Conservation (phyloP, 2,329 filamentous ascomycete species). For the Fusarium decemcellulare region DNA sequence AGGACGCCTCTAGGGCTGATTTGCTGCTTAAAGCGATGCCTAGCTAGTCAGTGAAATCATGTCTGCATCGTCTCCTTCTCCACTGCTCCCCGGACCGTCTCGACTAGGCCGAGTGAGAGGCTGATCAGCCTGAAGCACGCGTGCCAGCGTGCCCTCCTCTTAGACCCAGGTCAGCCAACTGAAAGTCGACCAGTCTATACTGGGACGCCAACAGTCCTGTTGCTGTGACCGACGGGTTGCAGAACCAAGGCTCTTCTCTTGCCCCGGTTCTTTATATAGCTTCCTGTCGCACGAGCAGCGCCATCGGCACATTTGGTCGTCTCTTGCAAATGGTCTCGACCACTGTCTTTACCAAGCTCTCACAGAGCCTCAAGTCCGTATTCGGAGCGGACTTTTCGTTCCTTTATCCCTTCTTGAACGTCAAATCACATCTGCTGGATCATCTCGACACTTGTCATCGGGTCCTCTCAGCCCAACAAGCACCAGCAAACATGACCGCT, state of each 20-base stretch:
- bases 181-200: conserved; percentile 8
- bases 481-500: conserved; percentile 16
- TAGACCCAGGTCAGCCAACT: conserved; percentile 12
- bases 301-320: conserved; percentile 4
- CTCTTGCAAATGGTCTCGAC: background rate
- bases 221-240: conserved; percentile 9
- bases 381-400: background rate
- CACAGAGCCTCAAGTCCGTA: background rate
- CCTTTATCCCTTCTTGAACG: conserved; percentile 1
- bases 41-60: conserved; percentile 16
- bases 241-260: conserved; percentile 3
- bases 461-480: background rate
- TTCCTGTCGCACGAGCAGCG: conserved; percentile 22
- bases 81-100: background rate
- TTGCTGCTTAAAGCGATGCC: conserved; percentile 25
- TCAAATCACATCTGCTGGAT: conserved; percentile 4
- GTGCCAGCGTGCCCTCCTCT: background rate
- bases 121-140: conserved; percentile 3
- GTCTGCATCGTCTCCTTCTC: conserved; percentile 8
- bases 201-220: conserved; percentile 9
- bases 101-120: background rate
- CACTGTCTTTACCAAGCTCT: background rate
- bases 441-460: background rate
- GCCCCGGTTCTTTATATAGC: conserved; percentile 21
- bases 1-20: conserved; percentile 35